Evolutionary conservation across 768 basidiomycete species (phyloP).

Genomic region (Gymnopilus junonius): DNA sequence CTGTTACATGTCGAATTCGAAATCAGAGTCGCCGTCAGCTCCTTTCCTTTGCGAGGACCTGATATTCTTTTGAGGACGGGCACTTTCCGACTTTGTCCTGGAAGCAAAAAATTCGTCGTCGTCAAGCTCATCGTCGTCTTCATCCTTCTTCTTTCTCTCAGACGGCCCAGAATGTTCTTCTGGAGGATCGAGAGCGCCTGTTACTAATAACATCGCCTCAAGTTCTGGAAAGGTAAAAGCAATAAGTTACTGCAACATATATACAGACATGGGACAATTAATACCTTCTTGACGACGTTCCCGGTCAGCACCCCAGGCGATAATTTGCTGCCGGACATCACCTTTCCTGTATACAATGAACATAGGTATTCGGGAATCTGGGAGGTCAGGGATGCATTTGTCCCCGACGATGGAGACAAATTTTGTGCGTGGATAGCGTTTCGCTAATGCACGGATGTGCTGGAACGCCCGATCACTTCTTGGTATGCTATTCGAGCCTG

Average conservation of each 20-base stretch:
- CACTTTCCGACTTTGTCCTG: conserved; percentile 58
- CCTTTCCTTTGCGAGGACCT: conserved; percentile 43
- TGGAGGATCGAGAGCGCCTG: conserved; percentile 65
- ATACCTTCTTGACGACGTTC: conserved; percentile 81
- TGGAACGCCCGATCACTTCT: conserved; percentile 76
- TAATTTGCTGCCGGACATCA: conserved; percentile 84
- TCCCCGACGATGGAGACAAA: conserved; percentile 95
- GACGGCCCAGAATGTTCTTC: conserved; percentile 42
- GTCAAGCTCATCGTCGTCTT: conserved; percentile 53
- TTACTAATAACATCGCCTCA: conserved; percentile 69
- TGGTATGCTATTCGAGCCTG: conserved; percentile 58
- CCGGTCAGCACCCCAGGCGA: conserved; percentile 82
- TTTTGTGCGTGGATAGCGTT: conserved; percentile 88
- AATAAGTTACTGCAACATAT: background rate
- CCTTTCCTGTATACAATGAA: conserved; percentile 92
- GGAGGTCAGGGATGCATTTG: conserved; percentile 96
- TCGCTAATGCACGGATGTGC: conserved; percentile 74
- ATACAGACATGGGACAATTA: conserved; percentile 14
- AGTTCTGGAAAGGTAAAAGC: conserved; percentile 52
- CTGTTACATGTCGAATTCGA: conserved; percentile 72
- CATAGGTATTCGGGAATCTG: conserved; percentile 90
- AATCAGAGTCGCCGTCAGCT: conserved; percentile 72
- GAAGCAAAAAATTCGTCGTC: conserved; percentile 54
- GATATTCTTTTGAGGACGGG: conserved; percentile 56
- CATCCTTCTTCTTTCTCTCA: conserved; percentile 33